Base-by-base conservation (phyloP, 2,329 filamentous ascomycete genomes). In the Raffaelea arxii region DNA sequence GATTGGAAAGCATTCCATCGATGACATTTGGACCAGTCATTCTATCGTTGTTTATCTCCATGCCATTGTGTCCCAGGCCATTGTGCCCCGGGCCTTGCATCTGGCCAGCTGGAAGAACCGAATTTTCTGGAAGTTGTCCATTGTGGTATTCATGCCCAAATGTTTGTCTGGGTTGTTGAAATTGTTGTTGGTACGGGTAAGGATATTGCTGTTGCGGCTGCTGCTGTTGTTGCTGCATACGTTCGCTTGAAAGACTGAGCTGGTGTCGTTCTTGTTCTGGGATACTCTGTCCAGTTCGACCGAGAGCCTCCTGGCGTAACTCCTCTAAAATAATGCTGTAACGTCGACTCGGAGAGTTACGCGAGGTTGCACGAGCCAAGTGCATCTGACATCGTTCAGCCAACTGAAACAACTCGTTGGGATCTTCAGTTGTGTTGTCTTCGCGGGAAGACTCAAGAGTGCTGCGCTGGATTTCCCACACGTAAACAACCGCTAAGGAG, bases 251-350 rank as follows among this genome's bases (percentile, higher is more conserved):
- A n/a, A n/a, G n/a, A n/a, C n/a, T 6, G 19, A 36, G 7, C 16
- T 36, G 32, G 14, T 36, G 32, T n/a, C 7, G 6, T 36, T 36
- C 7, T 18, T 36, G 32, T 12, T 32, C 27, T 16, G 27, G 10
- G 10, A 32, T 16, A 32, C 27, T 16, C 27, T 16, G 27, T 16
- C 10, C 27, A 9, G 32, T n/a, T 18, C 32, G 16, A 5, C 32
- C 16, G 14, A 36, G 7, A n/a, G 32, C 32, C 16, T 36, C 32
- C 19, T 36, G 32, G 5, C 43, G 59, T 10, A 77, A 56, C 50
- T 76, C 72, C 42, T 76, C 70, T 0, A 78, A 62, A 1, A 78
- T 72, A 7, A 76, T 62, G 39, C 65, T 68, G 50, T 77, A 78
- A 4, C 72, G 58, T 23, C 69, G 62, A 25, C 62, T 74, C 23